phyloP scores from a whole-genome alignment of 345 rosid genomes.

The Acer yangbiense region DNA sequence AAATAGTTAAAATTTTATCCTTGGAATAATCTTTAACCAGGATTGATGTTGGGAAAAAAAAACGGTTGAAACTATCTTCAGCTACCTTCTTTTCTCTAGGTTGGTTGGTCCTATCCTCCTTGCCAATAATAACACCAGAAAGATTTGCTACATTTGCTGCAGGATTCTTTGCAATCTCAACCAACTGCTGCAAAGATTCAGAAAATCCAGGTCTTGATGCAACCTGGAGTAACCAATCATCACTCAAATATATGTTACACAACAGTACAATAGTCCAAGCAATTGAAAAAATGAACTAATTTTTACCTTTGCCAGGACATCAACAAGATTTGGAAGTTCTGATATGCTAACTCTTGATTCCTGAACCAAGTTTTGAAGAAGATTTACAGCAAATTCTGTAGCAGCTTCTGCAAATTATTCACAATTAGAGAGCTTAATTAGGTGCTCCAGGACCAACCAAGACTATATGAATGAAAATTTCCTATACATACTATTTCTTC shows the following conservation, averaged over 20 bases:
- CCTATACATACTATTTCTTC: conserved; percentile 40
- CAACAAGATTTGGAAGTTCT: conserved; percentile 40
- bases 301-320: conserved; percentile 37
- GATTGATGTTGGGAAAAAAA: background rate
- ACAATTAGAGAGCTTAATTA: background rate
- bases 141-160: conserved; percentile 20
- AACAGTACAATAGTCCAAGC: background rate
- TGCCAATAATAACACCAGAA: background rate
- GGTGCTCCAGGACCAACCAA: background rate
- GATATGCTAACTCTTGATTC: conserved; percentile 36
- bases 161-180: conserved; percentile 43
- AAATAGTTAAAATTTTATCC: background rate
- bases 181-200: conserved; percentile 38
- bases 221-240: conserved; percentile 20
- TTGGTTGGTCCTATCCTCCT: conserved; percentile 6
- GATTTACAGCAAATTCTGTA: conserved; percentile 36
- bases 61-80: background rate
- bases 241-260: background rate
- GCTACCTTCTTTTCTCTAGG: conserved; percentile 30
- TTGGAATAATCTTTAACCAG: background rate
- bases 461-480: background rate
- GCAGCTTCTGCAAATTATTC: conserved; percentile 32
- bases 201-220: conserved; percentile 35
- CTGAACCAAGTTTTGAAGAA: conserved; percentile 34
- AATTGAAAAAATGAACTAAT: background rate